Conservation (phyloP, 768 basidiomycete species). For the Crepidotus variabilis region DNA sequence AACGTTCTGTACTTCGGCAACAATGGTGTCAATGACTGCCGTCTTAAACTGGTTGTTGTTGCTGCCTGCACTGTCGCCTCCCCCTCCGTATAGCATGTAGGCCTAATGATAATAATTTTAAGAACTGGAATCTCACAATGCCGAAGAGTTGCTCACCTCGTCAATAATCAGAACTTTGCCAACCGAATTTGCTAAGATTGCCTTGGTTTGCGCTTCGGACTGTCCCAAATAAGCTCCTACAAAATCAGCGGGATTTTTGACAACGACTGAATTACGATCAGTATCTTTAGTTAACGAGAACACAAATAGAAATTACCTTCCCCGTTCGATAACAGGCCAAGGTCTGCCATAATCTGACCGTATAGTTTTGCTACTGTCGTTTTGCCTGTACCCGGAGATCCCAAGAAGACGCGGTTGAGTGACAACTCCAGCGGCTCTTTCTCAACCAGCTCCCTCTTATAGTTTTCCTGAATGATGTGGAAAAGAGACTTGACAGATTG, state of each 20-base stretch:
- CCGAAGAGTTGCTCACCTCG: slow-evolving; percentile 37
- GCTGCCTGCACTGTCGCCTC: slow-evolving; percentile 19
- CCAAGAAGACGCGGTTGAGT: slow-evolving; percentile 63
- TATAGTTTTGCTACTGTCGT: slow-evolving; percentile 68
- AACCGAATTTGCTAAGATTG: slow-evolving; percentile 50
- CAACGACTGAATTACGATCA: slow-evolving; percentile 39
- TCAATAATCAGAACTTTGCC: slow-evolving; percentile 73
- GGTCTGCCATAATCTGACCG: slow-evolving; percentile 56
- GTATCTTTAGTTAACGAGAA: neutral
- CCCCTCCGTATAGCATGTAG: slow-evolving; percentile 60
- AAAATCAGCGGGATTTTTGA: slow-evolving; percentile 70
- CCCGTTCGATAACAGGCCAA: slow-evolving; percentile 65
- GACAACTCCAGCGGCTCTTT: slow-evolving; percentile 48
- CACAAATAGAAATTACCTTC: slow-evolving; percentile 44
- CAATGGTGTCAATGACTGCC: slow-evolving; percentile 70
- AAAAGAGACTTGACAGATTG: slow-evolving; percentile 45
- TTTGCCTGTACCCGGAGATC: slow-evolving; percentile 70
- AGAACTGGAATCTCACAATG: neutral
- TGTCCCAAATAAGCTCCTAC: slow-evolving; percentile 54
- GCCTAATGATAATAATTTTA: slow-evolving; percentile 38
- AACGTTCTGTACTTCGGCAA: slow-evolving; percentile 67
- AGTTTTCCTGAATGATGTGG: slow-evolving; percentile 46
- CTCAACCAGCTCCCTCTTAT: slow-evolving; percentile 55
- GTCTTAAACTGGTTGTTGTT: slow-evolving; percentile 55
- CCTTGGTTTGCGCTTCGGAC: slow-evolving; percentile 64